phyloP scores from a whole-genome alignment of 140 eudicot species.

The Bidens hawaiensis region DNA sequence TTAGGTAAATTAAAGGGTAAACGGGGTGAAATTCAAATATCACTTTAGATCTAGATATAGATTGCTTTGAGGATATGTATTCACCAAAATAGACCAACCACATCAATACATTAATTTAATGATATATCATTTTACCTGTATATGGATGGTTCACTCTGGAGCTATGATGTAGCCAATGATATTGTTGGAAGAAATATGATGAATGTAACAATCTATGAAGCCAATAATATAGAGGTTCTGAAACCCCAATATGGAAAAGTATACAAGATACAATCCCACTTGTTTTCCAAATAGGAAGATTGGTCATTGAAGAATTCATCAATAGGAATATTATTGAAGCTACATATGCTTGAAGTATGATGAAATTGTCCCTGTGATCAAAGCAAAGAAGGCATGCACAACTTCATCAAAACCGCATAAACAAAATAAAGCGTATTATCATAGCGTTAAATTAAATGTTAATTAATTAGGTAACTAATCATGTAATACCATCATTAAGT shows the following conservation, averaged over 20 bases:
- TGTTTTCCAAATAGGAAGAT: conserved; percentile 60
- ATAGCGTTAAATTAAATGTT: too few relatives aligned
- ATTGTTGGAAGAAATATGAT: conserved; percentile 32
- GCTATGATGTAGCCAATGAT: conserved; percentile 79
- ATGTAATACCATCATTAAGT: background rate
- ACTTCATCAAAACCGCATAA: background rate
- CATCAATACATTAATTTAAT: background rate
- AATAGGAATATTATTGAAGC: conserved; percentile 41
- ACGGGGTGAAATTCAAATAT: too few relatives aligned
- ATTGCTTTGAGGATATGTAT: too few relatives aligned
- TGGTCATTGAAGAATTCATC: conserved; percentile 43
- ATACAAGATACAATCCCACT: conserved; percentile 48
- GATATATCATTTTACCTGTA: conserved; percentile 50
- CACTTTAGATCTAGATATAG: too few relatives aligned
- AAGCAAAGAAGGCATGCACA: conserved; percentile 1
- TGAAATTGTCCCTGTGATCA: conserved; percentile 70
- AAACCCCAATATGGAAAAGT: conserved; percentile 51
- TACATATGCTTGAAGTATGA: conserved; percentile 66
- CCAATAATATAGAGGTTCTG: conserved; percentile 76
- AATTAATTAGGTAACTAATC: background rate
- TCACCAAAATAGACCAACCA: too few relatives aligned
- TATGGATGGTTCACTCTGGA: conserved; percentile 59
- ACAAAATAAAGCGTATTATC: background rate
- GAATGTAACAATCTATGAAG: conserved; percentile 57
- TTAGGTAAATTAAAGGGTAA: too few relatives aligned